These are phyloP conservation scores for Gomphus bonarii DNA, from an alignment of 1,284 basidiomycete species.

Conservation along the genomic window DNA sequence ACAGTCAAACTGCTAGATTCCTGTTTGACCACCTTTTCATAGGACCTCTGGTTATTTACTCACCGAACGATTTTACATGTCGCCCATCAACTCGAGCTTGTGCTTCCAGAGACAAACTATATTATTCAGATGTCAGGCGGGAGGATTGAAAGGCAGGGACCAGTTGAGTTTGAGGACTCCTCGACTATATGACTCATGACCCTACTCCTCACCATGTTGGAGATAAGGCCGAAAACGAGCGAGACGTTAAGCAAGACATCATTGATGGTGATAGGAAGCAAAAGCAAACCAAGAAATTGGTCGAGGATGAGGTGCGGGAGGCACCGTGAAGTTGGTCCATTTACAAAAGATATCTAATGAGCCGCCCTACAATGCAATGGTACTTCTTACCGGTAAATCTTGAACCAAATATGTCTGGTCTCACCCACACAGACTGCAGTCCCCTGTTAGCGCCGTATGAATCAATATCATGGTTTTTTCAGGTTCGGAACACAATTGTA, in stretches of 20 bases:
- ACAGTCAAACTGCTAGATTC: constrained; percentile 65
- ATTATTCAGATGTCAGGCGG: constrained; percentile 68
- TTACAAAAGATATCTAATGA: constrained; percentile 63
- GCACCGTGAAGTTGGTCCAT: constrained; percentile 72
- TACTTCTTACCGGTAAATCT: too few relatives aligned
- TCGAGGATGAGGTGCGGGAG: constrained; percentile 60
- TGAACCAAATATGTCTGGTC: too few relatives aligned
- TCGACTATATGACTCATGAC: constrained; percentile 50
- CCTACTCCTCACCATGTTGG: constrained; percentile 23
- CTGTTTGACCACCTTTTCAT: constrained; percentile 53
- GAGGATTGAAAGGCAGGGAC: constrained; percentile 59
- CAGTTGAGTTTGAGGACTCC: constrained; percentile 44
- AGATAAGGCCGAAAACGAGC: constrained; percentile 16
- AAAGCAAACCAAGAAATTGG: constrained; percentile 53
- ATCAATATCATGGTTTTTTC: too few relatives aligned
- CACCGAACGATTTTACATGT: constrained; percentile 65
- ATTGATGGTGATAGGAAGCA: constrained; percentile 24
- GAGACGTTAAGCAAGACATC: constrained; percentile 13
- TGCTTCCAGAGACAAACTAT: constrained; percentile 59
- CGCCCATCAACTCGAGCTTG: constrained; percentile 68
- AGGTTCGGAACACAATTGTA: too few relatives aligned
- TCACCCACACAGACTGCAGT: too few relatives aligned
- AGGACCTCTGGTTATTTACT: constrained; percentile 52
- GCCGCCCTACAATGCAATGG: too few relatives aligned
- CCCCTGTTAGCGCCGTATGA: too few relatives aligned